A percentile compares a stretch with the other conserved stretches of the same genome.
Conservation (phyloP, 2,329 filamentous ascomycete genomes). For the Teratosphaeria destructans region DNA sequence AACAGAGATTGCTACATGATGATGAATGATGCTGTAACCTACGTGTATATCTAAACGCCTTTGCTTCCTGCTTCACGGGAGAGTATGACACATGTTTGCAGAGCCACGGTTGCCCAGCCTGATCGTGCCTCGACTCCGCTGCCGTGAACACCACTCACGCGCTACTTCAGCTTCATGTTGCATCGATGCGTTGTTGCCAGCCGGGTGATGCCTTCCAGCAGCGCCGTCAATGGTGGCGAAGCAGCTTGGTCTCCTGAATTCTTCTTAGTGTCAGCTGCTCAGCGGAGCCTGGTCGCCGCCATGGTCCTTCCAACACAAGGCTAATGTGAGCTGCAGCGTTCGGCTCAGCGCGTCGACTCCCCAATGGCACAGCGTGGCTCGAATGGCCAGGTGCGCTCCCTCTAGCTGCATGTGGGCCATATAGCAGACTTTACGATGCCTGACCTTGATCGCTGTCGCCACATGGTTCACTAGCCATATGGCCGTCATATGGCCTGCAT, state of each 20-base stretch:
- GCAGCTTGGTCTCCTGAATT: too few species aligned
- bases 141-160: too few species aligned
- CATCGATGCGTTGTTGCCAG: too few species aligned
- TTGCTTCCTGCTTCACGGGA: not conserved
- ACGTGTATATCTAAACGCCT: not conserved
- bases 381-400: not conserved
- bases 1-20: not conserved
- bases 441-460: too few species aligned
- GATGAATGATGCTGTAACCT: not conserved
- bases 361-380: not conserved
- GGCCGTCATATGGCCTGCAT: too few species aligned
- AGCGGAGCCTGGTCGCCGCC: too few species aligned
- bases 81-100: not conserved
- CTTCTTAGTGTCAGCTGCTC: too few species aligned
- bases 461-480: too few species aligned
- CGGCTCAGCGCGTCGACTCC: not conserved
- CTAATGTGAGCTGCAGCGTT: not conserved
- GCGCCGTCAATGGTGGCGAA: too few species aligned
- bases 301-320: not conserved
- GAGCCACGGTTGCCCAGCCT: not conserved
- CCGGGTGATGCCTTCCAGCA: too few species aligned
- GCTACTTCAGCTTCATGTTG: too few species aligned
- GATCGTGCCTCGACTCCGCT: too few species aligned
- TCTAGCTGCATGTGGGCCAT: not conserved
- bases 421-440: not conserved